Conservation (phyloP, 257 asterid species). For the Forsythia suspensa region DNA sequence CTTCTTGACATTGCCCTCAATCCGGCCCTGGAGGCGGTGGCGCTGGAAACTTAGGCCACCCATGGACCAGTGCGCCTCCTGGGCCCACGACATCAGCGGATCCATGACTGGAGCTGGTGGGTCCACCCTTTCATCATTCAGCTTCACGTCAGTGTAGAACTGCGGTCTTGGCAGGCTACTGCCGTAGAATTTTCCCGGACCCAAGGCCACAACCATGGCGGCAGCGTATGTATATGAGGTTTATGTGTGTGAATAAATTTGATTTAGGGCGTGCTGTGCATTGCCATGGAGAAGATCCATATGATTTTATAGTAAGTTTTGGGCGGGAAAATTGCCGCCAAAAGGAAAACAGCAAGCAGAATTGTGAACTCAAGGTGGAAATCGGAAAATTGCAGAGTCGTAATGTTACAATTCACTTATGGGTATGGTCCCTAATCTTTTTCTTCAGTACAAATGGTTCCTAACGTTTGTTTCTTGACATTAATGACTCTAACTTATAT, state of each 20-base stretch:
- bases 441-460: no score
- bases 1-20: slow-evolving; percentile 70
- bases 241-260: neutral
- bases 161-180: slow-evolving; percentile 87
- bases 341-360: no score
- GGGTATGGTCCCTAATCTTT: no score
- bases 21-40: slow-evolving; percentile 88
- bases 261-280: neutral
- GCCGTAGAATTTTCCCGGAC: slow-evolving; percentile 90
- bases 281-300: no score
- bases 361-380: no score
- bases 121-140: slow-evolving; percentile 59
- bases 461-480: no score
- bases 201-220: slow-evolving; percentile 68
- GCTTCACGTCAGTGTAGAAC: slow-evolving; percentile 60
- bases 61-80: slow-evolving; percentile 95
- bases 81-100: slow-evolving; percentile 76
- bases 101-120: slow-evolving; percentile 73
- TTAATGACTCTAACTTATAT: no score
- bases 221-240: neutral
- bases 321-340: no score
- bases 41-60: slow-evolving; percentile 79
- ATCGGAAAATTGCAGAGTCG: no score
- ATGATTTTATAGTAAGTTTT: no score
- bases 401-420: no score